Base-by-base conservation (phyloP, 768 basidiomycete species). In the Coprinellus micaceus region DNA sequence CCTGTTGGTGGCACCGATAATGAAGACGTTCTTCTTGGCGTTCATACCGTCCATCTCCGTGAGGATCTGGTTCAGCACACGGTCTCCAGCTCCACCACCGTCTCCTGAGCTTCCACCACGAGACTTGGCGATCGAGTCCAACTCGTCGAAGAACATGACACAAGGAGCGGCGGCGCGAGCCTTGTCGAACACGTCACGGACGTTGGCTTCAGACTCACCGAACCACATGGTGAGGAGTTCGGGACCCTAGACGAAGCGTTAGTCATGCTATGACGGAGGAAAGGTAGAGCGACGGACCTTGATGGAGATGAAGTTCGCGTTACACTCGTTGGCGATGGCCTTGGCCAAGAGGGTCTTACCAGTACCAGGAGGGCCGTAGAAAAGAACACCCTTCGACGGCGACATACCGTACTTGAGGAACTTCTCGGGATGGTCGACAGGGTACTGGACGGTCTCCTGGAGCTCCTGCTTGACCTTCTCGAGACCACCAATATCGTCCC, bases 401-500 rank as follows among this genome's bases (percentile, higher is more conserved):
- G 93, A 94, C 97, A 99, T 98, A 63, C 97, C 97, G 67, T 99
- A 99, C 80, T 99, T 99, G 88, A 99, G 81, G 94, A 98, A 99
- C 79, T 99, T 99, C 72, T 99, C 97, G 59, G 97, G 97, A 70
- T 98, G 97, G 74, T 99, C 97, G 72, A 98, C 97, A 52, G 97
- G 97, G 79, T 99, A 99, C 70, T 98, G 96, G 0, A 99, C 96
- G 11, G 97, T 99, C 77, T 99, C 97, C 71, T 99, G 97, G 53
- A 99, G 81, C 76, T 99, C 97, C 76, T 84, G 85, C 79, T 99
- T 98, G 89, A 99, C 97, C 75, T 98, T 98, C 58, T 97, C 95
- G 75, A 99, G 84, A 76, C 97, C 97, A 85, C 97, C 97, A 68
- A 99, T 86, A 65, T 99, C 97, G 85, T 94, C 89, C 97, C 97